Evolutionary conservation across 176 grass and related monocot genomes (phyloP).

Genomic region (Zea luxurians): DNA sequence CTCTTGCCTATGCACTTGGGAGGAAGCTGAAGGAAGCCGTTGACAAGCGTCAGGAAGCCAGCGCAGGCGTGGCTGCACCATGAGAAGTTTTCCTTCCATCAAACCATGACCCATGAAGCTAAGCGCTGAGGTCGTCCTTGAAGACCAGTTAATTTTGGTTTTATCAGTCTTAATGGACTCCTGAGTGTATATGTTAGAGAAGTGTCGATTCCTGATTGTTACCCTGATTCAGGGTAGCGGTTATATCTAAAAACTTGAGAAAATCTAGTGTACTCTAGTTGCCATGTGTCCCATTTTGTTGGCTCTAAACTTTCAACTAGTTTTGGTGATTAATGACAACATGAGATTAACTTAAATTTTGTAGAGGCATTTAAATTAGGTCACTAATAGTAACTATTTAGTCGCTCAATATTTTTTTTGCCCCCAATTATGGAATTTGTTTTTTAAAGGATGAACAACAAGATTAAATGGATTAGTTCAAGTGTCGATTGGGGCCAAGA

Average conservation of each 20-base stretch:
- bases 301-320: too few relatives aligned
- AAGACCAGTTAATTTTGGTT: neutral
- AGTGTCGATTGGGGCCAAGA: too few relatives aligned
- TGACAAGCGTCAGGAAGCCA: slow-evolving; percentile 16
- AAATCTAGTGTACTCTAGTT: neutral
- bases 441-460: too few relatives aligned
- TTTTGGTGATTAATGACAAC: too few relatives aligned
- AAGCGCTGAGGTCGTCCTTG: neutral
- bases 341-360: too few relatives aligned
- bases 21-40: slow-evolving; percentile 83
- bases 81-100: neutral
- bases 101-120: neutral
- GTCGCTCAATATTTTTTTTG: too few relatives aligned
- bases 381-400: too few relatives aligned
- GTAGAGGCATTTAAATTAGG: too few relatives aligned
- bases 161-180: neutral
- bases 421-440: too few relatives aligned
- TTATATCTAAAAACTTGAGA: slow-evolving; percentile 21
- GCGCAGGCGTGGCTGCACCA: neutral
- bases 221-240: slow-evolving; percentile 33
- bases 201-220: slow-evolving; percentile 23
- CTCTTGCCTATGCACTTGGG: slow-evolving; percentile 84
- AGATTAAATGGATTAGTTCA: too few relatives aligned
- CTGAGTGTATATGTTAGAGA: slow-evolving; percentile 41
- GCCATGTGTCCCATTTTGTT: too few relatives aligned